These are phyloP conservation scores for Fusarium keratoplasticum DNA, from an alignment of 2,329 filamentous ascomycete genomes.

Conservation along the genomic window DNA sequence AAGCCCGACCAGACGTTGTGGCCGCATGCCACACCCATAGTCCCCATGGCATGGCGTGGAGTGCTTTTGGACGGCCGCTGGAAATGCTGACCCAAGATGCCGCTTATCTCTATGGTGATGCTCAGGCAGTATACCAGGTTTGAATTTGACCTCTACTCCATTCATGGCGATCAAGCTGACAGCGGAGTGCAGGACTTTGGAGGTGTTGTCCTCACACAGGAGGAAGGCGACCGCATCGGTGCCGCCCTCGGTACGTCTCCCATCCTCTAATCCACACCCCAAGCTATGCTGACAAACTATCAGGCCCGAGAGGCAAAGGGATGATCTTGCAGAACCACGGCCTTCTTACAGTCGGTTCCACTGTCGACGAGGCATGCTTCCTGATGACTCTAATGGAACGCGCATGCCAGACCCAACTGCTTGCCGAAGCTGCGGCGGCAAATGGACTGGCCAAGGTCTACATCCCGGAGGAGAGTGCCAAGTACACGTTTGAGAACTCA, in stretches of 20 bases:
- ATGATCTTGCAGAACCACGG: slow-evolving; percentile 17
- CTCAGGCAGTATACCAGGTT: slow-evolving; percentile 64
- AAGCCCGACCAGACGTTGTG: slow-evolving; percentile 69
- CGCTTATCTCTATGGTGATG: slow-evolving; percentile 67
- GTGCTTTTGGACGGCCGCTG: not conserved
- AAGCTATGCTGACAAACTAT: not conserved
- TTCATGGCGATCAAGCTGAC: fast-evolving
- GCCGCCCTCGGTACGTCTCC: slow-evolving; percentile 63
- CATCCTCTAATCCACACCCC: not conserved
- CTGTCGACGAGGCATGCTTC: slow-evolving; percentile 15
- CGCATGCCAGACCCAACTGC: slow-evolving; percentile 9
- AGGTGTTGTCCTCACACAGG: slow-evolving; percentile 62
- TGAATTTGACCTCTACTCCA: not conserved
- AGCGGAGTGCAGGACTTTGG: slow-evolving; percentile 51
- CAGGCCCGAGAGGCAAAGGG: slow-evolving; percentile 58
- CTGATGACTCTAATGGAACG: slow-evolving; percentile 14
- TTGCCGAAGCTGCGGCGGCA: slow-evolving; percentile 16
- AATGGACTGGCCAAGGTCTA: not conserved
- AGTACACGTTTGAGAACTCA: not conserved
- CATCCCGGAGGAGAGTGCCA: not conserved
- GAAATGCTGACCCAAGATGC: not conserved
- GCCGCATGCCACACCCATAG: slow-evolving; percentile 75
- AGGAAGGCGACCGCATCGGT: slow-evolving; percentile 72
- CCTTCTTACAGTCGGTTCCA: slow-evolving; percentile 8
- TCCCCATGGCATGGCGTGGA: slow-evolving; percentile 58